These are phyloP conservation scores for Dothiorella sarmentorum DNA, from an alignment of 2,329 filamentous ascomycete species.

Conservation along the genomic window DNA sequence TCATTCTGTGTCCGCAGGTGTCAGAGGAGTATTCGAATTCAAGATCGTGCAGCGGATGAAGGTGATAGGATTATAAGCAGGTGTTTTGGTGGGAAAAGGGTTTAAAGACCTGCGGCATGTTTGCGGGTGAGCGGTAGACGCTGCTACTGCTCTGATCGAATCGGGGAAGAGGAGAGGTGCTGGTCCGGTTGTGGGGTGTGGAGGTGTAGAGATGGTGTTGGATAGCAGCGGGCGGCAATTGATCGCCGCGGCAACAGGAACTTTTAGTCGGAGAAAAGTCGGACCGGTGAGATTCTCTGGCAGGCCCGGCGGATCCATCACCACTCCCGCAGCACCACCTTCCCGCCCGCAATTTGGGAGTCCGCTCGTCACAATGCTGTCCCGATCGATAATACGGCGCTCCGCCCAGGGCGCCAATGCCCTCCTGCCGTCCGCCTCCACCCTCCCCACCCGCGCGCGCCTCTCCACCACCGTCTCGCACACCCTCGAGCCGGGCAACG, in stretches of 20 bases:
- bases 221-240: too few relatives aligned
- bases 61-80: too few relatives aligned
- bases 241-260: too few relatives aligned
- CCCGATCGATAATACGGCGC: conserved; percentile 58
- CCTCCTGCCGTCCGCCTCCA: conserved; percentile 50
- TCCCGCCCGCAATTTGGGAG: background rate
- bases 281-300: background rate
- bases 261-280: background rate
- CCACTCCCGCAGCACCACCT: background rate
- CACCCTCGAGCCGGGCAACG: conserved; percentile 35
- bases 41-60: too few relatives aligned
- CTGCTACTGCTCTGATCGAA: too few relatives aligned
- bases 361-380: conserved; percentile 37
- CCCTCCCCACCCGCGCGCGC: conserved; percentile 50
- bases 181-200: too few relatives aligned
- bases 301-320: background rate
- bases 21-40: too few relatives aligned
- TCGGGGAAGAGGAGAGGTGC: too few relatives aligned
- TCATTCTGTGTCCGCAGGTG: conserved; percentile 79
- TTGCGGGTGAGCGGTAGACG: too few relatives aligned
- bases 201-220: too few relatives aligned
- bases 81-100: too few relatives aligned
- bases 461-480: conserved; percentile 40
- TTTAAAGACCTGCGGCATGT: too few relatives aligned
- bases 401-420: conserved; percentile 59